Evolutionary conservation across 2,329 filamentous ascomycete species (phyloP), one percentile per base, ranked within the genome.

Genomic region (Emergomyces orientalis): DNA sequence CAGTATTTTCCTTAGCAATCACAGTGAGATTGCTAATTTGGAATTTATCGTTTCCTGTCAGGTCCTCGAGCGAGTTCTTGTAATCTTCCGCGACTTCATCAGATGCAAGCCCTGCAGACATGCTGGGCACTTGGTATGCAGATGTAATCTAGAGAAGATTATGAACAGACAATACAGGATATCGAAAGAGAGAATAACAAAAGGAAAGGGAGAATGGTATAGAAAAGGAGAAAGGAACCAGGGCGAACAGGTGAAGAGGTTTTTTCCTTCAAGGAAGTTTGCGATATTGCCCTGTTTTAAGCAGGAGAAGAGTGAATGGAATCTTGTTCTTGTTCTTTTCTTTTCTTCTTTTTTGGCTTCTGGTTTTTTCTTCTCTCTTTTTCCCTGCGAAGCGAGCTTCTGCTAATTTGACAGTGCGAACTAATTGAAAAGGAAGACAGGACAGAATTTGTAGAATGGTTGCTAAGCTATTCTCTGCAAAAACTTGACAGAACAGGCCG

Each of bases 11-110:
- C 76, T 95, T 91, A 64, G 94, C 94, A 77, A 99, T 97, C 75
- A 96, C 87, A 66, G 94, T 99, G 78, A 99, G 79, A 78, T 95
- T 97, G 82, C 89, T 93, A 76, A 99, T 99, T 78, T 97, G 93
- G 77, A 91, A 91, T 73, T 91, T 88, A 78, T 91, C 90, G 79
- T 97, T 97, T 74, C 87, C 84, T 68, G 89, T 90, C 71, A 99
- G 82, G 76, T 97, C 93, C 78, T 96, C 90, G 74, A 99, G 81
- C 62, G 92, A 94, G 73, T 91, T 89, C 75, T 89, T 90, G 79
- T 96, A 99, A 79, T 97, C 94, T 77, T 93, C 89, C 66, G 92
- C 92, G 70, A 99, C 90, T 78, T 96, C 91, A 75, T 90, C 91
- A 67, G 89, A 87, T 63, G 80, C 77, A 67, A 79, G 74, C 68